A percentile compares a stretch with the other conserved stretches of the same genome.
phyloP scores from a whole-genome alignment of 371 early-diverging fungal species.

The Mortierella sp. region DNA sequence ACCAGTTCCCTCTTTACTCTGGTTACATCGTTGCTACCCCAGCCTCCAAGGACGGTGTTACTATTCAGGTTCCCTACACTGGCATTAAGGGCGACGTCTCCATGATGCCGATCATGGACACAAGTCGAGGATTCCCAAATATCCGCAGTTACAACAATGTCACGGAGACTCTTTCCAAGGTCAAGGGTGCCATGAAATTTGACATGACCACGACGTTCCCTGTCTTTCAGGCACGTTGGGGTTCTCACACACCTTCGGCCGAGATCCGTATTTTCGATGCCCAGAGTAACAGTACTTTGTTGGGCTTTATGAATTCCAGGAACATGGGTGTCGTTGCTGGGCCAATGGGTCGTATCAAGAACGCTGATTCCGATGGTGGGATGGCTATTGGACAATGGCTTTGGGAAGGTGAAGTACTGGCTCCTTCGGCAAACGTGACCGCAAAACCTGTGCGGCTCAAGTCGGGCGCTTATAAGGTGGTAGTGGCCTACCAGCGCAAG shows the following conservation, averaged over 20 bases:
- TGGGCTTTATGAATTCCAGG: slow-evolving; percentile 20
- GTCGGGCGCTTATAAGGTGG: slow-evolving; percentile 27
- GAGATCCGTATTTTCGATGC: slow-evolving; percentile 35
- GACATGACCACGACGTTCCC: slow-evolving; percentile 17
- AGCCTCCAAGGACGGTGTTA: slow-evolving; percentile 14
- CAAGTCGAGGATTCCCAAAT: slow-evolving; percentile 11
- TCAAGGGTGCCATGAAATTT: slow-evolving; percentile 8
- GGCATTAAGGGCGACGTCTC: slow-evolving; percentile 63
- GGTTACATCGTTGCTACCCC: slow-evolving; percentile 48
- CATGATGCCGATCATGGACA: slow-evolving; percentile 62
- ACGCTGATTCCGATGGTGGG: slow-evolving; percentile 15
- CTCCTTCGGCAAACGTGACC: not conserved
- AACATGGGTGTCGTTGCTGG: slow-evolving; percentile 12
- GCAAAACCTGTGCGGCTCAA: slow-evolving; percentile 10
- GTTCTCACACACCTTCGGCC: slow-evolving; percentile 40
- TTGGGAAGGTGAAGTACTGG: slow-evolving; percentile 26
- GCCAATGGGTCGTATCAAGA: slow-evolving; percentile 20
- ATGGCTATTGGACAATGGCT: slow-evolving; percentile 13
- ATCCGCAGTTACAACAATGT: slow-evolving; percentile 2
- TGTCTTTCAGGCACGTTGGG: slow-evolving; percentile 27
- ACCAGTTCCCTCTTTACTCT: slow-evolving; percentile 39
- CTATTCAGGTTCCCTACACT: slow-evolving; percentile 64
- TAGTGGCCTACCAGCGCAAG: slow-evolving; percentile 44
- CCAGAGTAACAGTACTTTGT: slow-evolving; percentile 3
- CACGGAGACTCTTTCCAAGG: not conserved